These are phyloP conservation scores for Cercospora brassicicola DNA, from an alignment of 2,329 filamentous ascomycete species.

Conservation along the genomic window DNA sequence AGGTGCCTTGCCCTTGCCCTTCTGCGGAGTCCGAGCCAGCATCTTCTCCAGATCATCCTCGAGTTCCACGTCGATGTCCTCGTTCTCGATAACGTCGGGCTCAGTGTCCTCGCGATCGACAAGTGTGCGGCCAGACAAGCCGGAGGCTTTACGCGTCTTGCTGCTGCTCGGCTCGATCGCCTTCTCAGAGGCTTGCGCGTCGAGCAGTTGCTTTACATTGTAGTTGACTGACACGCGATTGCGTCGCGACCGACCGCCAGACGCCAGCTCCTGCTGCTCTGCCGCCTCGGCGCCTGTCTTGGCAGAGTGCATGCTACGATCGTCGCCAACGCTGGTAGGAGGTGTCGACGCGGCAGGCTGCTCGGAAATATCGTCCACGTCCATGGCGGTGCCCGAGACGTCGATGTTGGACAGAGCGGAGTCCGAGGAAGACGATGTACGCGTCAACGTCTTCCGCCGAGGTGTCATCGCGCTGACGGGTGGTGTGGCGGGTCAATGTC, in stretches of 20 bases:
- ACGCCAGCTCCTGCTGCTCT: slow-evolving; percentile 21
- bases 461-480: not conserved
- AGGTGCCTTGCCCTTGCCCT: slow-evolving; percentile 19
- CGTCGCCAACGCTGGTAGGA: slow-evolving; percentile 65
- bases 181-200: slow-evolving; percentile 29
- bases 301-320: slow-evolving; percentile 54
- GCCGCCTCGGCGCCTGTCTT: slow-evolving; percentile 31
- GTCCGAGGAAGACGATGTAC: slow-evolving; percentile 44
- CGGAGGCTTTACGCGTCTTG: slow-evolving; percentile 57
- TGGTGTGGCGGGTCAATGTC: not conserved
- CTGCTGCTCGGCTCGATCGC: slow-evolving; percentile 22
- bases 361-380: slow-evolving; percentile 41
- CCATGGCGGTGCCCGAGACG: slow-evolving; percentile 36
- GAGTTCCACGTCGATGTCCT: slow-evolving; percentile 51
- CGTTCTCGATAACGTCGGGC: slow-evolving; percentile 29
- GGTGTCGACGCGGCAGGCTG: slow-evolving; percentile 65
- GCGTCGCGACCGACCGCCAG: slow-evolving; percentile 55
- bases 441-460: slow-evolving; percentile 18
- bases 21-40: slow-evolving; percentile 14
- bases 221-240: slow-evolving; percentile 60
- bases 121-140: slow-evolving; percentile 39
- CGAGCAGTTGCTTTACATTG: slow-evolving; percentile 49
- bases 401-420: slow-evolving; percentile 47
- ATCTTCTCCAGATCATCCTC: slow-evolving; percentile 42
- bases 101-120: slow-evolving; percentile 28